Base-by-base conservation (phyloP, 192 early-diverging fungal genomes). In the Glomus cerebriforme region DNA sequence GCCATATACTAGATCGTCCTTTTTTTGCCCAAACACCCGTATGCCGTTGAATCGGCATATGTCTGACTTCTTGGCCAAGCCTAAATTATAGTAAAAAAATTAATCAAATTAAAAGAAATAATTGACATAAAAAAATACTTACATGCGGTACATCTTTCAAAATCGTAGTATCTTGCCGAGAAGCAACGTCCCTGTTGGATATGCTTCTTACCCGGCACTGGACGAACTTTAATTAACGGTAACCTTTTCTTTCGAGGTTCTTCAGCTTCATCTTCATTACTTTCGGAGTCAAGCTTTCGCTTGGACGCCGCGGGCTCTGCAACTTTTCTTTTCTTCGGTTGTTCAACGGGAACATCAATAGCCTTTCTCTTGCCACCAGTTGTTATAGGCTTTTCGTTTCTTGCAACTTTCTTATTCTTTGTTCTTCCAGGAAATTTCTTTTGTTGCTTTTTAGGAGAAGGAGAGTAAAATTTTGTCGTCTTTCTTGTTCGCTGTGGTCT, bases 1-100 rank as follows among this genome's bases (percentile, higher is more conserved):
- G 15, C 66, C 66, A 37, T 68, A 68, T 39, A 68, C n/a, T 39
- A 68, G n/a, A 9, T 68, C 5, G 6, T n/a, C 66, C 10, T 68
- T n/a, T 22, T 22, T n/a, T 1, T 19, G 15, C 4, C 35, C 66
- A 22, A 68, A 68, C 17, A 37, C 35, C 17, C 66, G 31, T 39
- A 68, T 39, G 6, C n/a, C 32, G 1, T 6, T 22, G n/a, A 68
- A 68, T 39, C 66, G 15, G 6, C 66, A 68, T 12, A 9, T 12
- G 6, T 68, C 66, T 2, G 66, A 34, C 31, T 68, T 17, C n/a
- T 68, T 68, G 31, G 66, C 66, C 2, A 68, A 17, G 22, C 66
- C 63, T 65, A 54, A 54, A 7, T 54, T 17, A 54, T 19, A 3
- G 22, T 54, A 54, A 54, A 22, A 54, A 54, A 22, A 54, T 22